Evolutionary conservation across 441 rosid species (phyloP), one percentile per base, ranked within the genome.

Genomic region (Jatropha podagrica): DNA sequence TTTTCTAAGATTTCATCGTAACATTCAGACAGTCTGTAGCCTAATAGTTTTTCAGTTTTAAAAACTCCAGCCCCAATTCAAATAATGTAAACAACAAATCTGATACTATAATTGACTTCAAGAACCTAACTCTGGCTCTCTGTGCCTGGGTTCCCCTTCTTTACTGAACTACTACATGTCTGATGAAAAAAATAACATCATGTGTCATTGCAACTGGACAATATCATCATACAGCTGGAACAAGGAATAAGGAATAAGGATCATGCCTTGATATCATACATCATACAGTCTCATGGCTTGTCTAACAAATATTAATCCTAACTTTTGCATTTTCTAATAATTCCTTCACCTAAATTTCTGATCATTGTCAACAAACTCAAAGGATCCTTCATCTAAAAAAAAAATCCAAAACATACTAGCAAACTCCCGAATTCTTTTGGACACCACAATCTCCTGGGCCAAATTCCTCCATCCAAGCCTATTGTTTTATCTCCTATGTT

Each of bases 371-470:
- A 27, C 66, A 60, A 44, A 44, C 49, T 37, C 52, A 7, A 48
- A 18, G 40, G 65, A 70, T 32, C 51, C 60, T 20, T 54, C 73
- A 62, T 63, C 69, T 51, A 51, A 73, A 14, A 63, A 48, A 48
- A 44, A 27, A 23, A 60, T 27, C 11, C 58, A 61, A n/a, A 27
- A 49, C 12, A 23, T 49, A 48, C 18, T 64, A 37, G 64, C 51
- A 32, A 49, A 68, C 51, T 8, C 4, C 59, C 13, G 44, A 26
- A 49, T 27, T 7, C 18, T 7, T 67, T 67, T 23, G 23, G 20
- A 7, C 38, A 1, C 10, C 54, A 12, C 58, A 70, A 55, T 70
- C 11, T 12, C 56, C 40, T 20, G 38, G 17, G 27, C 14, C 58
- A 27, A 55, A n/a, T n/a, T 37, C 41, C 65, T 69, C 23, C 11